Conservation (phyloP, 2,329 filamentous ascomycete genomes). For the Fusarium chaquense region DNA sequence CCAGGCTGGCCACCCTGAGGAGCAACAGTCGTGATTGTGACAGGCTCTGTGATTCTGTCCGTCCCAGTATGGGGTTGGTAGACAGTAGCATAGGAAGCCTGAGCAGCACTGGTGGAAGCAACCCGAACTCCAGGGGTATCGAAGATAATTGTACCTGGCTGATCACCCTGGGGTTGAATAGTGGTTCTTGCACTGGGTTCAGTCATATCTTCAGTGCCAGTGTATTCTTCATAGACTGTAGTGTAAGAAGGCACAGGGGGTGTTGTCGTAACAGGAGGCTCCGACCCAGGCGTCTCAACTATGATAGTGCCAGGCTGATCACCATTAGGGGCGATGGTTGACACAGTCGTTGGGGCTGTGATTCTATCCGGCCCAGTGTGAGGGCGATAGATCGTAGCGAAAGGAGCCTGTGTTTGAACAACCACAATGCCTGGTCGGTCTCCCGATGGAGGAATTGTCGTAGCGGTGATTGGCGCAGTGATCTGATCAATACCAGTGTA, state of each 20-base stretch:
- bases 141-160: conserved; percentile 33
- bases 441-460: conserved; percentile 14
- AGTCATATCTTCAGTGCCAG: conserved; percentile 27
- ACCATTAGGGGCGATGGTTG: conserved; percentile 23
- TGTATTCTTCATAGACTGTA: conserved; percentile 26
- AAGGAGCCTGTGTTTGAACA: conserved; percentile 28
- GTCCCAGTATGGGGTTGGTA: conserved; percentile 17
- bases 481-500: conserved; percentile 29
- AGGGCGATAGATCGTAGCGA: conserved; percentile 25
- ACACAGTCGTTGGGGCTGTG: conserved; percentile 22
- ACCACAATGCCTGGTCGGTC: conserved; percentile 29
- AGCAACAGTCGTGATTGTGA: conserved; percentile 12
- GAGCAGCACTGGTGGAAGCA: conserved; percentile 6
- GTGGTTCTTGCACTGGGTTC: conserved; percentile 14
- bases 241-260: conserved; percentile 25
- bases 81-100: conserved; percentile 22
- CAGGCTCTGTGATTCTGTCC: conserved; percentile 8
- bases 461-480: conserved; percentile 20
- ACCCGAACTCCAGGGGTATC: conserved; percentile 25
- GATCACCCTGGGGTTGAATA: conserved; percentile 25
- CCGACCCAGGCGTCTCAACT: conserved; percentile 28
- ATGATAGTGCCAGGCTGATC: conserved; percentile 31
- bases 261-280: conserved; percentile 22
- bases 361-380: conserved; percentile 26
- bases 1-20: conserved; percentile 15